These are phyloP conservation scores for Penicillium dipodomyicola DNA, from an alignment of 495 filamentous ascomycete genomes.

Conservation along the genomic window DNA sequence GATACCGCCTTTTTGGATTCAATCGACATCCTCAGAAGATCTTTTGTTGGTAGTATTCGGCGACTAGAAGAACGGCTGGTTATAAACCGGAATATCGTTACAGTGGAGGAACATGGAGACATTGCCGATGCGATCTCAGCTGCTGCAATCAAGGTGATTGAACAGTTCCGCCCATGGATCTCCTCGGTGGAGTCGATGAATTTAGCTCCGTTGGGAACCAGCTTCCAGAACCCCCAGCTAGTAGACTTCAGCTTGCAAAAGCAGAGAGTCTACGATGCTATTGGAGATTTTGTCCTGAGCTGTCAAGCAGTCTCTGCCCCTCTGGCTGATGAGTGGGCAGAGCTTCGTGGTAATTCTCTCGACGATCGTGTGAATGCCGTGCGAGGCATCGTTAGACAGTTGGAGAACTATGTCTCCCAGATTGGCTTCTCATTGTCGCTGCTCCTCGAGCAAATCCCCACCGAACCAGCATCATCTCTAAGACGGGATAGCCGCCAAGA, in stretches of 20 bases:
- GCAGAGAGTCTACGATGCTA: constrained; percentile 86
- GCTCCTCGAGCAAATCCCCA: constrained; percentile 73
- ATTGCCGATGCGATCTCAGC: constrained; percentile 73
- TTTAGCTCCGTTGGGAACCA: constrained; percentile 67
- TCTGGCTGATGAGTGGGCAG: constrained; percentile 91
- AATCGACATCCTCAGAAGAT: constrained; percentile 77
- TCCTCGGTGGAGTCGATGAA: constrained; percentile 85
- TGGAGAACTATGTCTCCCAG: constrained; percentile 84
- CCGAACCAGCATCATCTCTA: constrained; percentile 30
- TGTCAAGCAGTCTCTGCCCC: constrained; percentile 88
- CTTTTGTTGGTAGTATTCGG: constrained; percentile 76
- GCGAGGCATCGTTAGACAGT: constrained; percentile 66
- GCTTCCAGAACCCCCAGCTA: constrained; percentile 78
- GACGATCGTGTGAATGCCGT: constrained; percentile 83
- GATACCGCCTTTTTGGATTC: constrained; percentile 75
- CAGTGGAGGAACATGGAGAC: constrained; percentile 63
- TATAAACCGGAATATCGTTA: constrained; percentile 72
- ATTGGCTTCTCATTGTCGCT: constrained; percentile 84
- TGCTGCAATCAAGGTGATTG: constrained; percentile 72
- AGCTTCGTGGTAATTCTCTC: constrained; percentile 84
- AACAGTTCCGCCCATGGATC: constrained; percentile 84
- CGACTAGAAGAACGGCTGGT: constrained; percentile 81
- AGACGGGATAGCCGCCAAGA: constrained; percentile 41
- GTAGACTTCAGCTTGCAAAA: constrained; percentile 87
- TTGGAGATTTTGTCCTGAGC: constrained; percentile 80